Base-by-base conservation (phyloP, 352 stramenopile genomes). In the Blastocystis sp. region DNA sequence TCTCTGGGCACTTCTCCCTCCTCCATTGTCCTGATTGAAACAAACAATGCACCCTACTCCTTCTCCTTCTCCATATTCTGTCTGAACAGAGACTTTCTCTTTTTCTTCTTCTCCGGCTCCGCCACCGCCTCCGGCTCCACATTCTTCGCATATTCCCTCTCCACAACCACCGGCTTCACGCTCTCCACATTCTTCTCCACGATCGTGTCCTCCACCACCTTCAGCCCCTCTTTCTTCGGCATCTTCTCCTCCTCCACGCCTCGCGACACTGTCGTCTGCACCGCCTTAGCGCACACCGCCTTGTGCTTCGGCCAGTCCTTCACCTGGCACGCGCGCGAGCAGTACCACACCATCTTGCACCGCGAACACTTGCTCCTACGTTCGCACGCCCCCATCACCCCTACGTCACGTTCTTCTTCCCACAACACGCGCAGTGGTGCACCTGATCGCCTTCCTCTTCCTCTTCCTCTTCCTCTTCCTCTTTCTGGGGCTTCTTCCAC, bases 281-380 rank as follows among this genome's bases (percentile, higher is more conserved):
- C 78, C 67, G 78, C 59, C n/a, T 76, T 41, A 10, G 34, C 62
- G 60, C 78, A 88, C 9, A 41, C n/a, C 23, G 79, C 59, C 52
- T 88, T 88, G 56, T 88, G 78, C 28, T 74, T 70, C 34, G 64
- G n/a, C 78, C 78, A 88, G 34, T 88, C 40, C 40, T 88, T 88
- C 52, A 88, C 28, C 67, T 88, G 78, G 43, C 78, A 88, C 17
- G 23, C 62, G 10, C 78, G 61, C 56, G 64, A 76, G 48, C 78
- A 88, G 60, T 88, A 88, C 64, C 67, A 88, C 21, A 56, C 62
- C 2, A 56, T 14, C 41, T 88, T 88, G 60, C 78, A 88, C n/a
- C 60, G 78, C 10, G 41, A 60, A 41, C 78, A 88, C 34, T 88
- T 76, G 21, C 67, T 79, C n/a, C 78, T 88, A 88, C 19, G 11